These are phyloP conservation scores for Microbotryum intermedium DNA, from an alignment of 1,284 basidiomycete species.

Conservation along the genomic window DNA sequence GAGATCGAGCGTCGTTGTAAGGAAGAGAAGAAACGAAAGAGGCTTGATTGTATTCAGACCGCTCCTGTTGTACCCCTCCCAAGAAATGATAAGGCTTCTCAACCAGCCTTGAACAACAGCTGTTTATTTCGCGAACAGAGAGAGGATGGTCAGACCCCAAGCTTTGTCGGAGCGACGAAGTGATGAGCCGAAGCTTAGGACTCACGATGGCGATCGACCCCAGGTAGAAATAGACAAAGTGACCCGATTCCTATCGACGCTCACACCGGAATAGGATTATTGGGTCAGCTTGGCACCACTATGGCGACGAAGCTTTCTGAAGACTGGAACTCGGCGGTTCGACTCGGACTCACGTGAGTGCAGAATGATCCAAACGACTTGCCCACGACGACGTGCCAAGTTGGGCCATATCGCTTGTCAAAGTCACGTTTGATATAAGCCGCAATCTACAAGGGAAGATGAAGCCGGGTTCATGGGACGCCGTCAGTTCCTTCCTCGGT, in stretches of 20 bases:
- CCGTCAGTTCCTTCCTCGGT: not conserved
- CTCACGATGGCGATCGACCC: conserved; percentile 42
- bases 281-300: not conserved
- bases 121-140: not conserved
- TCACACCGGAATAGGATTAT: not conserved
- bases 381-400: conserved; percentile 97
- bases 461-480: no score
- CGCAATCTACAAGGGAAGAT: conserved; percentile 57
- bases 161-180: not conserved
- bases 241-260: conserved; percentile 61
- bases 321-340: no score
- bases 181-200: not conserved
- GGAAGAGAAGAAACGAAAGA: no score
- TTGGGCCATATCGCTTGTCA: conserved; percentile 79
- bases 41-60: no score
- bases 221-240: conserved; percentile 96
- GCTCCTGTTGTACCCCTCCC: no score
- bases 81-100: not conserved
- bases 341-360: conserved; percentile 10
- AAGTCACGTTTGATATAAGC: conserved; percentile 97
- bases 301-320: not conserved
- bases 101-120: conserved; percentile 32
- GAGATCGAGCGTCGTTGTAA: no score
- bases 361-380: conserved; percentile 53
- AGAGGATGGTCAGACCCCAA: no score